Conservation (phyloP, 495 filamentous ascomycete genomes). For the Talaromyces stipitatus region DNA sequence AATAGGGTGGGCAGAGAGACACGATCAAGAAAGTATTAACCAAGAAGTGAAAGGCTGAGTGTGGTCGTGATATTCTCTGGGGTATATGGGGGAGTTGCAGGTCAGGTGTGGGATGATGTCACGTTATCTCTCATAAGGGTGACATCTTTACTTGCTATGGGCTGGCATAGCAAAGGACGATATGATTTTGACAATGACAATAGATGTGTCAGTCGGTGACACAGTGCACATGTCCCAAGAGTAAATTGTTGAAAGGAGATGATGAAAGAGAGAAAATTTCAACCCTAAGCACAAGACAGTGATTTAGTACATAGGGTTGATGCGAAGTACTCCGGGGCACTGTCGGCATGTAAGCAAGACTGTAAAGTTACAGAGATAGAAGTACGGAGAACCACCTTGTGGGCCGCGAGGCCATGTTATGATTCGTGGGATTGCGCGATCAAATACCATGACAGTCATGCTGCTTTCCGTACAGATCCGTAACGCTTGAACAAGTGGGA, state of each 20-base stretch:
- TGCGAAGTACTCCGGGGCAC: not conserved
- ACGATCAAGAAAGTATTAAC: not conserved
- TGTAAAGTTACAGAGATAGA: not conserved
- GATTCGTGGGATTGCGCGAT: not conserved
- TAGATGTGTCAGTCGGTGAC: not conserved
- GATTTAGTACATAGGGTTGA: not conserved
- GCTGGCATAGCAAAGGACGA: not conserved
- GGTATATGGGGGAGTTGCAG: not conserved
- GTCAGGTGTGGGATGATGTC: slow-evolving; percentile 8
- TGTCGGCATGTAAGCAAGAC: not conserved
- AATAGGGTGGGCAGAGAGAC: not conserved
- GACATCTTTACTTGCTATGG: slow-evolving; percentile 4
- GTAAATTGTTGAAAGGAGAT: not conserved
- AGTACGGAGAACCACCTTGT: not conserved
- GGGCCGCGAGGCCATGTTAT: not conserved
- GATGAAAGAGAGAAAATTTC: not conserved
- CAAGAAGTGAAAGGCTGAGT: not conserved
- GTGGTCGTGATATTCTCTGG: not conserved
- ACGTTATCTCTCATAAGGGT: slow-evolving; percentile 3
- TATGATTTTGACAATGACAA: not conserved
- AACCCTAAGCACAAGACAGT: not conserved
- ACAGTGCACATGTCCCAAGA: not conserved
- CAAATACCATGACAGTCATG: not conserved
- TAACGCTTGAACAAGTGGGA: not conserved
- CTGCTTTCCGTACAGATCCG: not conserved